Base-by-base conservation (phyloP, 2,329 filamentous ascomycete species). In the Phyllachora maydis region DNA sequence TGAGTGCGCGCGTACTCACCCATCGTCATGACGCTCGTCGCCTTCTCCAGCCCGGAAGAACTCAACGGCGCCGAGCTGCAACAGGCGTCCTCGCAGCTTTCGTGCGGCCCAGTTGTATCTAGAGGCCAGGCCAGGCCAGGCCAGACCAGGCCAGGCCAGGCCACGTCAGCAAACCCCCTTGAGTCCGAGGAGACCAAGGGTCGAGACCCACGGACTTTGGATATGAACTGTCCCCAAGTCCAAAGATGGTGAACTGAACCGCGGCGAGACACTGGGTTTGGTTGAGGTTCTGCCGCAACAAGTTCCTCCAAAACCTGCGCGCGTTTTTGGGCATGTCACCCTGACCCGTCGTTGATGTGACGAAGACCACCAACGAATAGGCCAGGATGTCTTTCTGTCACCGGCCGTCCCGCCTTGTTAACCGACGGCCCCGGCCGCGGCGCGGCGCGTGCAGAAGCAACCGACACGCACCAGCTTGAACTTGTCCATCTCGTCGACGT, bases 221-320 rank as follows among this genome's bases (percentile, higher is more conserved):
- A 56, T 98, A 98, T 2, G 83, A 91, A 39, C 77, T 92, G 46
- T 98, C 88, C 1, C 88, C 88, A 1, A 95, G 59, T 1, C 88
- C 88, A 54, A 95, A 92, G 0, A 73, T 76, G 3, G 78, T 73
- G 47, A 91, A 95, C 2, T 54, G 59, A 30, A 91, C 52, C 16
- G 61, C 58, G 18, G 54, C 42, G 18, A 98, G 53, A 36, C 72
- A 83, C 10, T 62, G 65, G 3, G 69, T 34, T 16, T 33, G 31
- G 57, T 8, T 73, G 65, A 98, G 59, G 35, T 68, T 78, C 45
- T 76, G 82, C 34, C 79, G 64, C 11, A 91, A 56, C 18, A 98
- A 56, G 29, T 68, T 75, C 41, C 66, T 81, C 88, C 88, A 98
- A 41, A 98, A 83, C 2, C 51, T 52, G 20, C 68, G 59, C 3